Evolutionary conservation across 768 basidiomycete genomes (phyloP), one percentile per base, ranked within the genome.

Genomic region (Artomyces pyxidatus): DNA sequence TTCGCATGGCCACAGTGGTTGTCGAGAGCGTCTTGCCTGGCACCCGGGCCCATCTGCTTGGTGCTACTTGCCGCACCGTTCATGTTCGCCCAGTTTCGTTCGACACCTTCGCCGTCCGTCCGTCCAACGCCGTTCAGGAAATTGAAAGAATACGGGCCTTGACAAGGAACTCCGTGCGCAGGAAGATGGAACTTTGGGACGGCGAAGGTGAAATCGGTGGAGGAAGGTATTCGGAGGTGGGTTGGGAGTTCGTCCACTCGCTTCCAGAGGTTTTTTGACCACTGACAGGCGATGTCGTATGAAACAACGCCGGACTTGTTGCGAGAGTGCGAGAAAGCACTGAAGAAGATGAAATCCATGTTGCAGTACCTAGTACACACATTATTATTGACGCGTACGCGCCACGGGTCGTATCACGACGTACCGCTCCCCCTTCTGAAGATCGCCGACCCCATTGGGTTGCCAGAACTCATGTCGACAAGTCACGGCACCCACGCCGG

Each of bases 61-160:
- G 66, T 68, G 30, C 65, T 65, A 6, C 48, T 19, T 7, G 66
- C 59, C 0, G 61, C 26, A 0, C 52, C 53, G 45, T 68, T 65
- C 10, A 61, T 55, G 22, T 58, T 30, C 0, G 65, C 54, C 67
- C 66, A 71, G 0, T 55, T 57, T 2, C 61, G 51, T 51, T 71
- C 68, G 8, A 61, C 52, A 1, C 58, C 65, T 41, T 71, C 69
- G 1, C 69, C 69, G 51, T 70, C 66, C 0, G 64, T 68, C 23
- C 61, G 54, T 0, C 59, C 68, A 12, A 59, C 58, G 16, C 63
- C 61, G 11, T 9, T 9, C n/a, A n/a, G 9, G n/a, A 10, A 35
- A 10, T 49, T 51, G 39, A 57, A 53, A 50, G 68, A 66, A 47
- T 63, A 57, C 0, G 59, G 63, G 4, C 43, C 19, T 16, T 61